Conservation (phyloP, 306 rosid genomes). For the Amphicarpaea edgeworthii region DNA sequence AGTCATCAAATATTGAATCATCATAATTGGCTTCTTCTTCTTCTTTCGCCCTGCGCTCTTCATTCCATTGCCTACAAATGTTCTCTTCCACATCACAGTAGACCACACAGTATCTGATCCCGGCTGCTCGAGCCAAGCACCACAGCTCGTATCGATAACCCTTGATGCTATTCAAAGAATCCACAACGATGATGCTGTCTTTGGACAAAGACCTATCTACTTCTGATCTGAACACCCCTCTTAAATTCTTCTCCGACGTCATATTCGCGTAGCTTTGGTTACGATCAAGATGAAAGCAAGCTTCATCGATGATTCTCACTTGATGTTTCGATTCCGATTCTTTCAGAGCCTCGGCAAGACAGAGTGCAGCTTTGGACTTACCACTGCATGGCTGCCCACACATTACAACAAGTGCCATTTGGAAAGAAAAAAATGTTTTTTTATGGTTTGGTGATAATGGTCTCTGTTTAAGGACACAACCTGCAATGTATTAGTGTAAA, state of each 20-base stretch:
- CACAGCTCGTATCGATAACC: conserved; percentile 94
- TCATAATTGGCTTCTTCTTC: conserved; percentile 68
- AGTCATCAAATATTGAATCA: conserved; percentile 80
- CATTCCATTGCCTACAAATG: conserved; percentile 81
- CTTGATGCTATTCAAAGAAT: conserved; percentile 89
- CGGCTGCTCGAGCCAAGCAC: conserved; percentile 95
- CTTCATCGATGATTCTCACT: conserved; percentile 76
- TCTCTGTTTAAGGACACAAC: conserved; percentile 19
- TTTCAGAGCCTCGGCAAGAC: conserved; percentile 71
- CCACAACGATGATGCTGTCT: conserved; percentile 76
- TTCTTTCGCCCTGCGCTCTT: conserved; percentile 73
- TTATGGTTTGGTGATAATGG: not conserved
- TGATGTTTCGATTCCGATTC: conserved; percentile 65
- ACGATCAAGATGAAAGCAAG: conserved; percentile 78
- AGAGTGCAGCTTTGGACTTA: conserved; percentile 69
- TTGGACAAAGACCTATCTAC: conserved; percentile 83
- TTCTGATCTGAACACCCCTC: conserved; percentile 93
- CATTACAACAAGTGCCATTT: conserved; percentile 92
- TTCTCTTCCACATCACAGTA: conserved; percentile 78
- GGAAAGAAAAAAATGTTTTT: not conserved
- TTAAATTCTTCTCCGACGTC: conserved; percentile 90
- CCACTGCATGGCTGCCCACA: conserved; percentile 96
- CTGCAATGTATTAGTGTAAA: conserved; percentile 40
- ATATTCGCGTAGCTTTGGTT: conserved; percentile 85
- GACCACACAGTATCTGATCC: conserved; percentile 84